These are phyloP conservation scores for Capillidium rhysosporum DNA, from an alignment of 371 early-diverging fungal species.

Conservation along the genomic window DNA sequence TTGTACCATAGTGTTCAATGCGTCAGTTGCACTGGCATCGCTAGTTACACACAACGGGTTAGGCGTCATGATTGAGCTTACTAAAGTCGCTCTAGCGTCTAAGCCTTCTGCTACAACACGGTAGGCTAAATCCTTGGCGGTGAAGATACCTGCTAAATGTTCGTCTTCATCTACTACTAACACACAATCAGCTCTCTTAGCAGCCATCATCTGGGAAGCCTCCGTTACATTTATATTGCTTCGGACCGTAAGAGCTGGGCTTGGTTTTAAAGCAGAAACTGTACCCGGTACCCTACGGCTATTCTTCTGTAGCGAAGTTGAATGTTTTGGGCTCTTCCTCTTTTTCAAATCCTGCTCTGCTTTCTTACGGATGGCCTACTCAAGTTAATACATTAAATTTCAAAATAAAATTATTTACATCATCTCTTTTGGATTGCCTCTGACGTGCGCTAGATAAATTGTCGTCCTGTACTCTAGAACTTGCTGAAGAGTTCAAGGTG, in stretches of 20 bases:
- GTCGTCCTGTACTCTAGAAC: neutral
- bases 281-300: slow-evolving; percentile 24
- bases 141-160: slow-evolving; percentile 86
- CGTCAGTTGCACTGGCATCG: slow-evolving; percentile 74
- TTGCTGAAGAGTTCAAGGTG: neutral
- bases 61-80: slow-evolving; percentile 77
- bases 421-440: slow-evolving; percentile 23
- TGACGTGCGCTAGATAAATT: slow-evolving; percentile 15
- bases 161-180: slow-evolving; percentile 80
- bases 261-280: slow-evolving; percentile 70
- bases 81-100: slow-evolving; percentile 52
- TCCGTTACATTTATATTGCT: slow-evolving; percentile 75
- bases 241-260: slow-evolving; percentile 72
- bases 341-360: slow-evolving; percentile 5
- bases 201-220: slow-evolving; percentile 94
- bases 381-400: neutral
- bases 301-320: slow-evolving; percentile 11
- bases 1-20: slow-evolving; percentile 81
- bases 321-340: slow-evolving; percentile 6
- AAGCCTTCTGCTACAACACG: slow-evolving; percentile 71
- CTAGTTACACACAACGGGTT: slow-evolving; percentile 70
- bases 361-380: slow-evolving; percentile 7
- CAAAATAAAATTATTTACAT: slow-evolving; percentile 11
- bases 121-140: slow-evolving; percentile 62
- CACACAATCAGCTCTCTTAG: slow-evolving; percentile 87